Evolutionary conservation across 306 rosid genomes (phyloP), one percentile per base, ranked within the genome.

Genomic region (Sophora flavescens): DNA sequence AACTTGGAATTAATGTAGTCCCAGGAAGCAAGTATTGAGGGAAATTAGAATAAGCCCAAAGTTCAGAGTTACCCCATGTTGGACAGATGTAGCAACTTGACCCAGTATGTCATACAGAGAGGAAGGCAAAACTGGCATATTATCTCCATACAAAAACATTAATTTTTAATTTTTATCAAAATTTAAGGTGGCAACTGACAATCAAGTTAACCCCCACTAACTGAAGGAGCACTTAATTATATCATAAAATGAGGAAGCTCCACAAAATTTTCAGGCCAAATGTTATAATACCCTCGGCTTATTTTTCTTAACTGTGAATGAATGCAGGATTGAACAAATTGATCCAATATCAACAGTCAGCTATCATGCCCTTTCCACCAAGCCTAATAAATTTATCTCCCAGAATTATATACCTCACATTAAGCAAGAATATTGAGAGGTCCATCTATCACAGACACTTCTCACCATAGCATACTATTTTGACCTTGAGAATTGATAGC

Each of bases 121-220:
- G 48, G 0, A 54, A 66, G 50, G 32, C 32, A 66, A 32, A 30
- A 35, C 80, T 28, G n/a, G 38, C 57, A 67, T 67, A 30, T 45
- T 7, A 66, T 39, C 45, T 65, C 61, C 68, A 77, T 15, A 41
- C 26, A 70, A 39, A 35, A 36, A 8, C 9, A 48, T 35, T 62
- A 3, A 9, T 14, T 22, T 22, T 35, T 62, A 3, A 9, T 14
- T 22, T 22, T n/a, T 63, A 38, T 52, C 62, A 12, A 22, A 44
- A 52, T 75, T 13, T 75, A 41, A 64, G 17, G 52, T 26, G 54
- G 18, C n/a, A 65, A 54, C 53, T 26, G 54, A 14, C n/a, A 65
- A 54, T 65, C 45, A 28, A 65, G 6, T 38, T 39, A 64, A 30
- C 60, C 60, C 11, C 44, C 13, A 18, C 41, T 32, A 76, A 66